A percentile compares a stretch with the other conserved stretches of the same genome.
These are phyloP conservation scores for Rhododendron mucronatum DNA, from an alignment of 148 eudicot species.

Conservation along the genomic window DNA sequence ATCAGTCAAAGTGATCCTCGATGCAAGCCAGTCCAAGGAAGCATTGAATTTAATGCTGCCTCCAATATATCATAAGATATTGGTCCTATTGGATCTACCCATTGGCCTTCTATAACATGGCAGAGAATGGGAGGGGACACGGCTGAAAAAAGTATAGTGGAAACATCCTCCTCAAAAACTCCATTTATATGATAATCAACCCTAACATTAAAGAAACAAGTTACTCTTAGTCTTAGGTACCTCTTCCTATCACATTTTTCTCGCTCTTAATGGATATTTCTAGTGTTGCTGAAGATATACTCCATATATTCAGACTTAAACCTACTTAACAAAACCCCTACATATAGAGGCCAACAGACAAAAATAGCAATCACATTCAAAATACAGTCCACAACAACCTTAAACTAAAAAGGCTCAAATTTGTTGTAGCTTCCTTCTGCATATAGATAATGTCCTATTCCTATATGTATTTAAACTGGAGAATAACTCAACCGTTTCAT, in stretches of 20 bases:
- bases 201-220: background rate
- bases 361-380: background rate
- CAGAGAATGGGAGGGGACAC: background rate
- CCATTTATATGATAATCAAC: background rate
- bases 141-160: background rate
- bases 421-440: background rate
- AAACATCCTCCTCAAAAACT: background rate
- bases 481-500: background rate
- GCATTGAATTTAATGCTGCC: background rate
- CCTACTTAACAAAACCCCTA: background rate
- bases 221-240: background rate
- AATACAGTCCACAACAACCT: background rate
- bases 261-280: background rate
- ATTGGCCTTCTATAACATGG: background rate
- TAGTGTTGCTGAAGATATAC: background rate
- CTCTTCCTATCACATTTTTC: background rate
- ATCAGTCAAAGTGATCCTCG: background rate
- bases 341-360: background rate
- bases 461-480: background rate
- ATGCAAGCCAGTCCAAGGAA: background rate
- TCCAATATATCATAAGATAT: background rate
- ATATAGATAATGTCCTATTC: background rate
- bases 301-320: background rate
- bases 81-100: background rate
- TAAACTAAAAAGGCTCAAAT: background rate